These are phyloP conservation scores for Strigomonas oncopelti DNA, from an alignment of 208 protist genomes.

Conservation along the genomic window DNA sequence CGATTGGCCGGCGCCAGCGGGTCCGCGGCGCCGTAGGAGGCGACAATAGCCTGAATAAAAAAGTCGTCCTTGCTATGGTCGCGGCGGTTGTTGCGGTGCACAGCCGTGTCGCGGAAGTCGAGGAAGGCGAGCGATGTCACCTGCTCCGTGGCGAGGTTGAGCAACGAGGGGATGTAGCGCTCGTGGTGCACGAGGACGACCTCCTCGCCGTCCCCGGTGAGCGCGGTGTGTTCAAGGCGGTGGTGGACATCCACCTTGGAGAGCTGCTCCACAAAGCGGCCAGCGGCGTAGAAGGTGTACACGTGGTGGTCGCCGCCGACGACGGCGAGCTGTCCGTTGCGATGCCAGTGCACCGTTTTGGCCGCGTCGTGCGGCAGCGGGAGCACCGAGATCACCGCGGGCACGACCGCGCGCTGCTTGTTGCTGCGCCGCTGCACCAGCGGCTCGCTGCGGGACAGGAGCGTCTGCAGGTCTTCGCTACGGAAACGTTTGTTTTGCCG, in stretches of 20 bases:
- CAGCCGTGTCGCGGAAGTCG: conserved; percentile 51
- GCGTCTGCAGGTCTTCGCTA: conserved; percentile 61
- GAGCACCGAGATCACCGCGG: conserved; percentile 63
- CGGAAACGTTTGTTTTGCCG: conserved; percentile 60
- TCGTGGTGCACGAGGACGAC: conserved; percentile 62
- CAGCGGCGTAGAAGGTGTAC: conserved; percentile 82
- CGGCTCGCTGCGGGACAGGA: conserved; percentile 76
- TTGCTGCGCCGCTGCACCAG: conserved; percentile 59
- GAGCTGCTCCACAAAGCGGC: conserved; percentile 76
- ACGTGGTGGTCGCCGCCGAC: conserved; percentile 75
- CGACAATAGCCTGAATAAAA: conserved; percentile 45
- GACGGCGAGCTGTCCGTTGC: conserved; percentile 71
- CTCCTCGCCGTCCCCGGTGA: conserved; percentile 65
- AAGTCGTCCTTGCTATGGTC: conserved; percentile 61
- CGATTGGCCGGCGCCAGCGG: not conserved
- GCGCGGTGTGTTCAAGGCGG: conserved; percentile 48
- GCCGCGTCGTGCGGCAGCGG: conserved; percentile 69
- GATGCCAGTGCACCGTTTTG: conserved; percentile 76
- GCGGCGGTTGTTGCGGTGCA: conserved; percentile 59
- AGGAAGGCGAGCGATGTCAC: conserved; percentile 63
- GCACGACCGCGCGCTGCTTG: conserved; percentile 27
- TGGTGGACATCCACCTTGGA: conserved; percentile 51
- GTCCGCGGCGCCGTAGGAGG: conserved; percentile 10
- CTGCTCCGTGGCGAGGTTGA: conserved; percentile 64
- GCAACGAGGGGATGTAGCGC: conserved; percentile 48